Evolutionary conservation across 2,329 filamentous ascomycete genomes (phyloP).

Genomic region (Ascochyta pisi): DNA sequence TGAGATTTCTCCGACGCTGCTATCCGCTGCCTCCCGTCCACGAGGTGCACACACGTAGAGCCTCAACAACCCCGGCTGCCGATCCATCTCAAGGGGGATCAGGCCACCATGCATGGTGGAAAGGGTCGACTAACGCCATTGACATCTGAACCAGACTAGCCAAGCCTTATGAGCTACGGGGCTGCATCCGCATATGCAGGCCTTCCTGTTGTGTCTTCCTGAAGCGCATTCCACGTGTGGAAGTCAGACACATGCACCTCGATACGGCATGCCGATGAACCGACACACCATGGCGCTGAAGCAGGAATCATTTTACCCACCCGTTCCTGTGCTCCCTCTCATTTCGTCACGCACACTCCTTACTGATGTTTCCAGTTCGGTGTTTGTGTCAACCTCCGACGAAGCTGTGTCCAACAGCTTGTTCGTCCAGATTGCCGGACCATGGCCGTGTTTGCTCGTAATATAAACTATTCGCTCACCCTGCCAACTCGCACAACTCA

Average conservation of each 20-base stretch:
- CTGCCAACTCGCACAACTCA: slow-evolving; percentile 21
- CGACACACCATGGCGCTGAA: slow-evolving; percentile 22
- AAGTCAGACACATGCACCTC: slow-evolving; percentile 20
- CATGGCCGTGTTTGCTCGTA: slow-evolving; percentile 2
- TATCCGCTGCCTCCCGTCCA: slow-evolving; percentile 16
- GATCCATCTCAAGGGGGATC: not conserved
- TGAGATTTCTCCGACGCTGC: slow-evolving; percentile 13
- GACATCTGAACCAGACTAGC: not conserved
- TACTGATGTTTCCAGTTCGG: slow-evolving; percentile 23
- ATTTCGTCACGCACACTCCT: slow-evolving; percentile 31
- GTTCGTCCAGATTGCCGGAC: slow-evolving; percentile 13
- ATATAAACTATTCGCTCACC: slow-evolving; percentile 27
- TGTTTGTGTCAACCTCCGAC: slow-evolving; percentile 20
- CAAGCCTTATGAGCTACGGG: slow-evolving; percentile 15
- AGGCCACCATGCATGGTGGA: not conserved
- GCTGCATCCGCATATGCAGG: slow-evolving; percentile 24
- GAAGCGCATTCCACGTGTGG: slow-evolving; percentile 41
- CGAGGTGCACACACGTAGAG: slow-evolving; percentile 14
- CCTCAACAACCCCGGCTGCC: slow-evolving; percentile 10
- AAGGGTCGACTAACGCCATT: not conserved
- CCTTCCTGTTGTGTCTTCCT: slow-evolving; percentile 32
- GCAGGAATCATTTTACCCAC: slow-evolving; percentile 25
- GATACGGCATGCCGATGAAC: slow-evolving; percentile 26
- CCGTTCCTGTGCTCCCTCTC: slow-evolving; percentile 35
- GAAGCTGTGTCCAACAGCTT: slow-evolving; percentile 13